These are phyloP conservation scores for Fusarium dimerum DNA, from an alignment of 2,329 filamentous ascomycete species.

Conservation along the genomic window DNA sequence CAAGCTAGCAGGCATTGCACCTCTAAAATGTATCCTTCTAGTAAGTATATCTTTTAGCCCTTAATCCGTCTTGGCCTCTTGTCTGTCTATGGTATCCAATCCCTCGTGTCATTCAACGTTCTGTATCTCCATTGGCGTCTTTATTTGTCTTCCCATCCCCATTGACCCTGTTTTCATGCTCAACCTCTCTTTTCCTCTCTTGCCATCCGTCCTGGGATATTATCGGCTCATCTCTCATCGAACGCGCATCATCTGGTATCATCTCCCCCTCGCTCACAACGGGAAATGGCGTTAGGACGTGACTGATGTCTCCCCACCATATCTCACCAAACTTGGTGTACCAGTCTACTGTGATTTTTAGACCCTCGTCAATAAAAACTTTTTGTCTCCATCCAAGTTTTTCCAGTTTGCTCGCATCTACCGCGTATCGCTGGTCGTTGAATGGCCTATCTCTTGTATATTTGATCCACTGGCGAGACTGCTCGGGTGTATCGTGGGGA, in stretches of 20 bases:
- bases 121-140: background rate
- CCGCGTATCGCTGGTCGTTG: constrained; percentile 73
- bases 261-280: constrained; percentile 59
- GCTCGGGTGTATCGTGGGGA: constrained; percentile 48
- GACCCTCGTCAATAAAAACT: constrained; percentile 63
- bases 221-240: constrained; percentile 36
- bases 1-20: background rate
- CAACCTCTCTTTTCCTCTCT: constrained; percentile 9
- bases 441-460: constrained; percentile 78
- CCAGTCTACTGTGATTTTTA: constrained; percentile 68
- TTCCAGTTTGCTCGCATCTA: constrained; percentile 68
- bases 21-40: background rate
- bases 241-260: constrained; percentile 47
- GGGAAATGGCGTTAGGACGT: constrained; percentile 69
- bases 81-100: background rate
- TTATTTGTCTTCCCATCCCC: constrained; percentile 9
- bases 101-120: background rate
- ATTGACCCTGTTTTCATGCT: background rate
- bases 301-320: constrained; percentile 74
- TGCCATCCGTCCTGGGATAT: constrained; percentile 23
- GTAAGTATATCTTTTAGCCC: background rate
- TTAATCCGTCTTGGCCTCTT: background rate
- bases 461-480: constrained; percentile 66
- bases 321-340: constrained; percentile 65
- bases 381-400: constrained; percentile 70